Evolutionary conservation across 164 flowering plant genomes (phyloP).

Genomic region (Cinnamomum micranthum): DNA sequence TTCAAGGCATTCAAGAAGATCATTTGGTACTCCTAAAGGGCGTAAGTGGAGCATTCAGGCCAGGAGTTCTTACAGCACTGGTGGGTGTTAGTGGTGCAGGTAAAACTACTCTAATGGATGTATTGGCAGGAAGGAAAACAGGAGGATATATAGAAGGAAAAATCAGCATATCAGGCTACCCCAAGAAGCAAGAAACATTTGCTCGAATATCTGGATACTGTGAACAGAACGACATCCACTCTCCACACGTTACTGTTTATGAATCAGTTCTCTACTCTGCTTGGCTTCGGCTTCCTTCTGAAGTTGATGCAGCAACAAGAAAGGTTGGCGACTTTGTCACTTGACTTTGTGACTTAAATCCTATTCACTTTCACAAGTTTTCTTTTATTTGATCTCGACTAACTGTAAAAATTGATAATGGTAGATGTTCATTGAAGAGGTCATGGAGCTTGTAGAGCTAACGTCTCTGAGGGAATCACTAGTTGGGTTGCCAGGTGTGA

Average conservation of each 20-base stretch:
- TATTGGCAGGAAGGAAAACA: slow-evolving; percentile 49
- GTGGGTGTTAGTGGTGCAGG: slow-evolving; percentile 70
- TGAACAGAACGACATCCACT: slow-evolving; percentile 54
- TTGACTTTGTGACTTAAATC: neutral
- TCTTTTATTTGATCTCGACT: neutral
- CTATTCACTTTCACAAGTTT: neutral
- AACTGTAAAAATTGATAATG: neutral
- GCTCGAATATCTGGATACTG: slow-evolving; percentile 53
- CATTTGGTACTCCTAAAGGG: slow-evolving; percentile 38
- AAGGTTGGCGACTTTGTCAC: slow-evolving; percentile 24
- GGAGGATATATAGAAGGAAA: slow-evolving; percentile 45
- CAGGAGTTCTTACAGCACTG: slow-evolving; percentile 53
- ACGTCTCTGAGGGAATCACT: slow-evolving; percentile 27
- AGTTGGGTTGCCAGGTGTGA: slow-evolving; percentile 44
- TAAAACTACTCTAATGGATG: slow-evolving; percentile 59
- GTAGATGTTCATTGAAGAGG: slow-evolving; percentile 50
- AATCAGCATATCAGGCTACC: slow-evolving; percentile 43
- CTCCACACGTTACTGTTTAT: slow-evolving; percentile 50
- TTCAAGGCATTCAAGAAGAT: slow-evolving; percentile 31
- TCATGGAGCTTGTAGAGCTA: slow-evolving; percentile 51
- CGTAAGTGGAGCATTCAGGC: slow-evolving; percentile 49
- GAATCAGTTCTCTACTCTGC: slow-evolving; percentile 55
- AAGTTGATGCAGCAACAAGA: slow-evolving; percentile 31
- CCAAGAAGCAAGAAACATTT: slow-evolving; percentile 51
- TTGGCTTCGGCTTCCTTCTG: slow-evolving; percentile 51